Conservation (phyloP, 1,284 basidiomycete genomes). For the Chondrostereum purpureum region DNA sequence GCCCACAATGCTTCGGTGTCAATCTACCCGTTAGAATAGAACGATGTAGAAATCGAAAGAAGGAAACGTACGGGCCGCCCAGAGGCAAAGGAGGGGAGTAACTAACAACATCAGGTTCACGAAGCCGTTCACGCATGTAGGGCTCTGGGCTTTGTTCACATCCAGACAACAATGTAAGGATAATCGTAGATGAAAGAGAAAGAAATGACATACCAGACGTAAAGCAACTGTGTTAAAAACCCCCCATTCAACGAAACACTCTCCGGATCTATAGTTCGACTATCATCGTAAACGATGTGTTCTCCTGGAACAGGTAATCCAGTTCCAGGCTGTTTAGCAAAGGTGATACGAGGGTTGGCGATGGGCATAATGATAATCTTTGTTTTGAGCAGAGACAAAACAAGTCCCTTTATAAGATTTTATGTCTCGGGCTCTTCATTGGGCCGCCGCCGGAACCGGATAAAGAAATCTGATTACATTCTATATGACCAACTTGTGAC, state of each 20-base stretch:
- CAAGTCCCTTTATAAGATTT: no score
- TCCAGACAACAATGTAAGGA: no score
- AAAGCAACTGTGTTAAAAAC: constrained; percentile 37
- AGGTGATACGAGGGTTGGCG: neutral
- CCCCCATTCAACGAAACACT: constrained; percentile 37
- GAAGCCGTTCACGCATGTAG: neutral
- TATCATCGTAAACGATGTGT: constrained; percentile 31
- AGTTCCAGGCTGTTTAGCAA: neutral
- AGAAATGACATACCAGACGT: no score
- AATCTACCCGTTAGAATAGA: neutral
- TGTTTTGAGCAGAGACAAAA: no score
- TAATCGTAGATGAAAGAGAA: no score
- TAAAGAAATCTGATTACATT: no score
- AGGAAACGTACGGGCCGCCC: neutral
- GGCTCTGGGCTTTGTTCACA: neutral
- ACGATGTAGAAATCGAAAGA: neutral
- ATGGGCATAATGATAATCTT: neutral
- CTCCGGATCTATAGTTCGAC: constrained; percentile 39
- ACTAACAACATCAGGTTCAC: neutral
- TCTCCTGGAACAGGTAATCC: constrained; percentile 26
- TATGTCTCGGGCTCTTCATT: no score
- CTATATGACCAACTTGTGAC: no score
- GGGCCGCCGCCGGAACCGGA: no score
- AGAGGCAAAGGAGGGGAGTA: neutral
- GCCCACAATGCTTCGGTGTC: constrained; percentile 14